These are phyloP conservation scores for Schoenoplectus triqueter DNA, from an alignment of 202 grass and related monocot genomes.

Conservation along the genomic window DNA sequence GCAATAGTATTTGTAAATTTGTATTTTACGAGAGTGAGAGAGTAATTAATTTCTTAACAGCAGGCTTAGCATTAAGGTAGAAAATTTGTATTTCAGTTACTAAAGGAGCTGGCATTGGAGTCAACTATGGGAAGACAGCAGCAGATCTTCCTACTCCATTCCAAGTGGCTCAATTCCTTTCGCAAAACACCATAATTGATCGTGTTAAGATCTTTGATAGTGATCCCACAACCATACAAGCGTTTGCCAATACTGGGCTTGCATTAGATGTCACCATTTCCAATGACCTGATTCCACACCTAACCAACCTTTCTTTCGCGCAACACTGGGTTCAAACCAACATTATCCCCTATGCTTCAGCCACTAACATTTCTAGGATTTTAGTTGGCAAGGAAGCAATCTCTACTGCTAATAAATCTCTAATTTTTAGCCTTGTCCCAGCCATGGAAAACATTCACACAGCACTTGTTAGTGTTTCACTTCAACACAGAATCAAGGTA, in stretches of 20 bases:
- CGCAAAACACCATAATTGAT: conserved; percentile 66
- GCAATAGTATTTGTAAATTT: not conserved
- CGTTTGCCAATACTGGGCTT: conserved; percentile 61
- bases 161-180: conserved; percentile 67
- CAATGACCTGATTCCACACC: conserved; percentile 49
- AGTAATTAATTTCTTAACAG: not conserved
- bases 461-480: conserved; percentile 47
- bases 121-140: conserved; percentile 65
- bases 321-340: conserved; percentile 50
- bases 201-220: conserved; percentile 66
- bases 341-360: conserved; percentile 46
- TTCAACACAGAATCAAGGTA: conserved; percentile 50
- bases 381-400: conserved; percentile 70
- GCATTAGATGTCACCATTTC: conserved; percentile 69
- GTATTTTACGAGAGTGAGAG: no score
- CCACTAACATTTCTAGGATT: conserved; percentile 59
- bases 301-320: conserved; percentile 46
- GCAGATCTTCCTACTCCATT: conserved; percentile 54
- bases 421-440: conserved; percentile 54
- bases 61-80: not conserved
- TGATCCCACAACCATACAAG: conserved; percentile 50
- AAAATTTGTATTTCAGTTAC: conserved; percentile 32
- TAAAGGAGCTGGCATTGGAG: conserved; percentile 54
- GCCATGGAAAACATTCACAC: conserved; percentile 79
- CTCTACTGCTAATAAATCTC: conserved; percentile 59